Base-by-base conservation (phyloP, 306 rosid genomes). In the Amphicarpaea edgeworthii region DNA sequence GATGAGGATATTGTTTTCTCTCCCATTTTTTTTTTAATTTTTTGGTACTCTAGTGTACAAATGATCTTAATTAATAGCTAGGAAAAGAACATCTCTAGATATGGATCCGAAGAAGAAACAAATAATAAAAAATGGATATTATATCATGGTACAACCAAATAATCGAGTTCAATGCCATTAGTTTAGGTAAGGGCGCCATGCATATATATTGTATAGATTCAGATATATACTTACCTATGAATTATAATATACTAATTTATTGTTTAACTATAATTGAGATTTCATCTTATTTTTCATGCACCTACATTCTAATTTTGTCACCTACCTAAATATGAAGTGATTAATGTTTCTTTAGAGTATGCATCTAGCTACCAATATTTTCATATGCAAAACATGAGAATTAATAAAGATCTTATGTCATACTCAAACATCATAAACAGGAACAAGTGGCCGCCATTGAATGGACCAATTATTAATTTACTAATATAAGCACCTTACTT, bases 371-470 rank as follows among this genome's bases (percentile, higher is more conserved):
- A 54, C 42, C 46, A 16, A 53, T n/a, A n/a, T 68, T 68, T 54
- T 32, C 68, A 72, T 69, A 68, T 68, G 83, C 12, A 73, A 77
- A 62, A 63, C 67, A 77, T 55, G 78, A 73, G 32, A 47, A 14
- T 43, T 41, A 32, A 47, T 20, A 16, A 55, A 74, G 77, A 54
- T 68, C 12, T 20, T 21, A 45, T 77, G 73, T 84, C 77, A 72
- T 59, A 12, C 55, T 84, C 74, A 77, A 71, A 38, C 67, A 67
- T 50, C 83, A 72, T n/a, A 49, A 9, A 50, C 67, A 59, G 37
- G 28, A 42, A 42, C 77, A 81, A 51, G 72, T 78, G 84, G 88
- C 82, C 68, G 41, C 73, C 81, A 21, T 55, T 43, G 77, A 71
- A 77, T 11, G 32, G 55, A 51, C n/a, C 30, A 67, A 77, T 41